phyloP scores from a whole-genome alignment of 345 rosid species.

The Mangifera indica region DNA sequence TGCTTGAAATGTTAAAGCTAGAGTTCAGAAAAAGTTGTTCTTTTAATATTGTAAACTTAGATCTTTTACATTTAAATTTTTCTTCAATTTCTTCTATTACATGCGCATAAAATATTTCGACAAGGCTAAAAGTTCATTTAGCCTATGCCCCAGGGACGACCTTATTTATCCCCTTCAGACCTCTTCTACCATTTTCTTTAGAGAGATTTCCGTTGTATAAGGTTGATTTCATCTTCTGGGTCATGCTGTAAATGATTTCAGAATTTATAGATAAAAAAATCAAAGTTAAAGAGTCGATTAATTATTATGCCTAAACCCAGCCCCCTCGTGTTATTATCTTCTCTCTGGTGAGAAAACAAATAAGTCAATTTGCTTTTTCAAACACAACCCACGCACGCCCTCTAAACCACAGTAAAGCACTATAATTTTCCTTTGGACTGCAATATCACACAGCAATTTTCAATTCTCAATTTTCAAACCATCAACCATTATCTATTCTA shows the following conservation, averaged over 20 bases:
- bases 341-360: slow-evolving; percentile 24
- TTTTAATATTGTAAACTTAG: too few species aligned
- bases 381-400: slow-evolving; percentile 21
- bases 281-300: neutral
- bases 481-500: slow-evolving; percentile 30
- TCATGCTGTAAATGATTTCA: neutral
- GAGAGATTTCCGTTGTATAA: too few species aligned
- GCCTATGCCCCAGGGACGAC: too few species aligned
- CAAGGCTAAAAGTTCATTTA: too few species aligned
- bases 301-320: neutral
- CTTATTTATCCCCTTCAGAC: neutral
- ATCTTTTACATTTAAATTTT: too few species aligned
- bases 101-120: too few species aligned
- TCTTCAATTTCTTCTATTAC: too few species aligned
- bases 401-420: slow-evolving; percentile 24
- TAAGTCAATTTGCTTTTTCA: slow-evolving; percentile 29
- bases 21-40: too few species aligned
- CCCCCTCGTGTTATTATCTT: neutral
- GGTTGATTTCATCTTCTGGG: neutral
- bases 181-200: neutral
- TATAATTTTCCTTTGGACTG: slow-evolving; percentile 11
- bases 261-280: neutral
- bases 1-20: too few species aligned
- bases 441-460: too few species aligned
- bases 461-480: neutral